Percentiles rank a stretch among this genome's conserved stretches.
Conservation (phyloP, 2,329 filamentous ascomycete genomes). For the Pezicula radicicola region DNA sequence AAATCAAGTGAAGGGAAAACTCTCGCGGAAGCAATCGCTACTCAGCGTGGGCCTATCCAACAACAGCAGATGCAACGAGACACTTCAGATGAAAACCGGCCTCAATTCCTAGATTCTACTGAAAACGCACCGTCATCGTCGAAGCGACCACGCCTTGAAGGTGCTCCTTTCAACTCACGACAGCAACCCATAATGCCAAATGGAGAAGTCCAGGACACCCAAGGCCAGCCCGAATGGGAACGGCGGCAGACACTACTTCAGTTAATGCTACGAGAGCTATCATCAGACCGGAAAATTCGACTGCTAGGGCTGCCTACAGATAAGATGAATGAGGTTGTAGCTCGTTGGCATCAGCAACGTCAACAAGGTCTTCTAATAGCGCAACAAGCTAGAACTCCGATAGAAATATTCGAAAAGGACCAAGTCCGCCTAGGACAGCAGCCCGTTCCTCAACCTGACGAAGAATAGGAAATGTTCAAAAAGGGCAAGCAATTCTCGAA, state of each 20-base stretch:
- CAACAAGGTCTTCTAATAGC: background rate
- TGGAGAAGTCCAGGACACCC: constrained; percentile 64
- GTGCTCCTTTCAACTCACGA: constrained; percentile 67
- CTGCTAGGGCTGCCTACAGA: constrained; percentile 43
- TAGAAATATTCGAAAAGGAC: constrained; percentile 20
- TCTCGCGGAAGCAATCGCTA: no score
- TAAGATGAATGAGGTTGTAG: constrained; percentile 49
- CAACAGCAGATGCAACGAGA: constrained; percentile 75
- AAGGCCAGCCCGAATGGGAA: no score
- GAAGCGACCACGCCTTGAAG: constrained; percentile 82
- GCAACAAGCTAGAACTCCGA: constrained; percentile 12
- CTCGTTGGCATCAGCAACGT: constrained; percentile 40
- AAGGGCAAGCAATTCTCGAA: no score
- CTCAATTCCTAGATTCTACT: constrained; percentile 76
- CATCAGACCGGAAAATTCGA: constrained; percentile 41
- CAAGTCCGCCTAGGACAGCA: constrained; percentile 24
- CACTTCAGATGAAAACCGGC: constrained; percentile 79
- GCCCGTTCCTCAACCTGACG: constrained; percentile 19
- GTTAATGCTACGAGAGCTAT: constrained; percentile 40
- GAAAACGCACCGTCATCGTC: constrained; percentile 91
- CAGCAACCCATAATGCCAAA: constrained; percentile 68
- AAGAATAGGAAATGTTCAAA: no score
- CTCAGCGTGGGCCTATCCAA: no score
- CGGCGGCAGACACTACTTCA: constrained; percentile 32
- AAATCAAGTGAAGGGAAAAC: no score